Evolutionary conservation across 1,139 yeast genomes (phyloP).

Genomic region (Debaryomycetaceae sp.): DNA sequence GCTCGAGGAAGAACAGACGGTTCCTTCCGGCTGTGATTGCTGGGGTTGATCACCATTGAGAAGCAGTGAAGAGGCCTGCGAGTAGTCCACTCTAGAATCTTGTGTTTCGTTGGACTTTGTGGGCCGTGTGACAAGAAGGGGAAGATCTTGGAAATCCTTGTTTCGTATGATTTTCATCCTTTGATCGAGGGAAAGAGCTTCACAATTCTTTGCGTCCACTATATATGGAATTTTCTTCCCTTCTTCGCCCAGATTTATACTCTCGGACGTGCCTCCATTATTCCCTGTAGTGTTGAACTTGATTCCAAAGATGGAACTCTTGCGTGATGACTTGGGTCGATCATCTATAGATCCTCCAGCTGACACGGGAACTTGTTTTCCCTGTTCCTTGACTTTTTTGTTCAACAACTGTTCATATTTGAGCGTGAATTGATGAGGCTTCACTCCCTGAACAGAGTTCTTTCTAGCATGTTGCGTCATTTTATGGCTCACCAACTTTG

Average conservation of each 20-base stretch:
- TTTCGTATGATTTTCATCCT: conserved; percentile 26
- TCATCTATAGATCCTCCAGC: conserved; percentile 14
- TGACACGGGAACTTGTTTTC: conserved; percentile 9
- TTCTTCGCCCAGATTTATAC: conserved; percentile 11
- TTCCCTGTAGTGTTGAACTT: conserved; percentile 27
- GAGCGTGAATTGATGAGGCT: conserved; percentile 44
- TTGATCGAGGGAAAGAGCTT: conserved; percentile 34
- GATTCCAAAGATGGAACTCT: conserved; percentile 41
- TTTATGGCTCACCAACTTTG: conserved; percentile 42
- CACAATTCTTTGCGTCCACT: conserved; percentile 31
- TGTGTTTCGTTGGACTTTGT: conserved; percentile 8
- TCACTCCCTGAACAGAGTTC: conserved; percentile 37
- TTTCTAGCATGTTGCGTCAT: conserved; percentile 35
- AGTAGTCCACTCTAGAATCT: conserved; percentile 24
- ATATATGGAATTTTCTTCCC: conserved; percentile 20
- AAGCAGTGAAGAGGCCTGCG: conserved; percentile 37
- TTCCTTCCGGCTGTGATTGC: conserved; percentile 14
- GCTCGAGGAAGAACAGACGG: conserved; percentile 28
- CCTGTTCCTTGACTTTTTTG: conserved; percentile 37
- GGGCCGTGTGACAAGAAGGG: conserved; percentile 39
- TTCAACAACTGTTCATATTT: conserved; percentile 42
- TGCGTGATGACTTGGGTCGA: conserved; percentile 28
- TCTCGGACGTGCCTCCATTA: conserved; percentile 7
- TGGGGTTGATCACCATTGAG: conserved; percentile 20
- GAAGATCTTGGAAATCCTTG: conserved; percentile 32